phyloP scores from a whole-genome alignment of 2,329 filamentous ascomycete genomes.

The Colletotrichum scovillei region DNA sequence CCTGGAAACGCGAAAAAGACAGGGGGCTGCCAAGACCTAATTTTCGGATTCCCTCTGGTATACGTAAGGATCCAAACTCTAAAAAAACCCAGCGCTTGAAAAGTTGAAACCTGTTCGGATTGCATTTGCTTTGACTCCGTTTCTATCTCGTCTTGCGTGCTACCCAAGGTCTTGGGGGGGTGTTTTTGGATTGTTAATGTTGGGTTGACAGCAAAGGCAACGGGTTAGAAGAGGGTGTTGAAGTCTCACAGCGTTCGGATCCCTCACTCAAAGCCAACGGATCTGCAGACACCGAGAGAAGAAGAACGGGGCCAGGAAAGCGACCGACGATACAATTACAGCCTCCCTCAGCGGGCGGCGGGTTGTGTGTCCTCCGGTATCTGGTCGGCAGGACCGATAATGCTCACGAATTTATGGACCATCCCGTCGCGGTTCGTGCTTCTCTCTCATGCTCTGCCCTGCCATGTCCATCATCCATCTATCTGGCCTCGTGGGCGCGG shows the following conservation, averaged over 20 bases:
- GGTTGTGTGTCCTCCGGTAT: neutral
- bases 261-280: too few species aligned
- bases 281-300: too few species aligned
- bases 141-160: too few species aligned
- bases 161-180: too few species aligned
- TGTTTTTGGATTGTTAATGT: too few species aligned
- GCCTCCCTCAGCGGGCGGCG: neutral
- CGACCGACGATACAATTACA: neutral
- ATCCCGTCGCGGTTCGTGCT: neutral
- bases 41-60: neutral
- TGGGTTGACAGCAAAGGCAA: too few species aligned
- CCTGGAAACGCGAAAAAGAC: neutral
- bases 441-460: neutral
- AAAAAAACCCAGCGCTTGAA: neutral
- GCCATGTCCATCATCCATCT: neutral
- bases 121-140: too few species aligned
- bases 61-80: neutral
- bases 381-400: neutral
- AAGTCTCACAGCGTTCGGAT: too few species aligned
- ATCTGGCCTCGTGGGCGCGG: too few species aligned
- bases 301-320: too few species aligned
- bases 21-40: neutral
- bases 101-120: too few species aligned
- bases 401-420: neutral
- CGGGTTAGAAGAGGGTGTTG: too few species aligned